Conservation (phyloP, 805 yeast genomes). For the Candida corydali region DNA sequence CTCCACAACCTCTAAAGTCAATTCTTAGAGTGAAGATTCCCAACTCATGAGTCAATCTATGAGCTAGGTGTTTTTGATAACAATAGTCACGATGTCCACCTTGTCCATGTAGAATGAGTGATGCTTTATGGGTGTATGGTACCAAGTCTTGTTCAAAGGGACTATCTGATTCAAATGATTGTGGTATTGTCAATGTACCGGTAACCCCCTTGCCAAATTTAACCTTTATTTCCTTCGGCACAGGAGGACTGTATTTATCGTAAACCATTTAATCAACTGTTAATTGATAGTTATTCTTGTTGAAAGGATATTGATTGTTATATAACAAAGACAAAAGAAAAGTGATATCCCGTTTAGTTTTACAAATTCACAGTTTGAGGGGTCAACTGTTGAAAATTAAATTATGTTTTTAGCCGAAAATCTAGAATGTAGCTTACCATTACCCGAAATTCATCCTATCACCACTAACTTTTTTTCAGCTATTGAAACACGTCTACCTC, state of each 20-base stretch:
- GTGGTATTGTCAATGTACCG: slow-evolving; percentile 39
- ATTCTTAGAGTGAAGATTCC: slow-evolving; percentile 70
- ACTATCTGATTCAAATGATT: slow-evolving; percentile 20
- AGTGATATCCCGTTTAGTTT: no score
- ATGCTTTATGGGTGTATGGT: slow-evolving; percentile 47
- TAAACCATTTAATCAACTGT: slow-evolving; percentile 1
- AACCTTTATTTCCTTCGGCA: slow-evolving; percentile 34
- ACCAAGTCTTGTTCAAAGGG: slow-evolving; percentile 23
- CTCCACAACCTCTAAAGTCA: slow-evolving; percentile 86
- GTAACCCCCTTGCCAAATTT: slow-evolving; percentile 28
- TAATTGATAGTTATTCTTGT: no score
- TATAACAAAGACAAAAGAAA: no score
- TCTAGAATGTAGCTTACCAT: no score
- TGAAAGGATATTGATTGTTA: no score
- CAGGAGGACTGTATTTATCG: slow-evolving; percentile 5
- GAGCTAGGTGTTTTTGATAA: slow-evolving; percentile 63
- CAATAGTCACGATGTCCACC: slow-evolving; percentile 82
- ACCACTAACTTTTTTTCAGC: no score
- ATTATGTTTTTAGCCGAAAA: no score
- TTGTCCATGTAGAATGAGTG: slow-evolving; percentile 74
- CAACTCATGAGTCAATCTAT: slow-evolving; percentile 48
- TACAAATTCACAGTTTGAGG: no score
- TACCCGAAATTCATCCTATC: no score
- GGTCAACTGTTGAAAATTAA: no score
- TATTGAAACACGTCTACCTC: no score